Percentiles rank a stretch among this genome's conserved stretches.
These are phyloP conservation scores for Schizosaccharomyces versatilis DNA, from an alignment of 1,139 yeast species.

Conservation along the genomic window DNA sequence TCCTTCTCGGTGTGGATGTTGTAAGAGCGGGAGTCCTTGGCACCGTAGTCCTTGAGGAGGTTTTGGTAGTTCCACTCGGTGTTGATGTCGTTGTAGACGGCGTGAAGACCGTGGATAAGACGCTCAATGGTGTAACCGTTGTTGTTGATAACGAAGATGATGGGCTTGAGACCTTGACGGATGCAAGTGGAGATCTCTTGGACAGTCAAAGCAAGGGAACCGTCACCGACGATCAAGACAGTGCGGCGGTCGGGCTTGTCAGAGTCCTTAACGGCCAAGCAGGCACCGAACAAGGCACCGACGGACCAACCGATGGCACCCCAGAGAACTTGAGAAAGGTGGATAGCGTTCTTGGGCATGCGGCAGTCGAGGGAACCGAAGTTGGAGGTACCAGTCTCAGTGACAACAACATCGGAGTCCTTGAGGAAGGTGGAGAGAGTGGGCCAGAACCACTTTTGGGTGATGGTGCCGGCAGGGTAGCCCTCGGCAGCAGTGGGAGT, in stretches of 20 bases:
- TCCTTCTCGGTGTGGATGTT: slow-evolving; percentile 21
- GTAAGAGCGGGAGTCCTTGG: slow-evolving; percentile 24
- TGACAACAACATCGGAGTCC: slow-evolving; percentile 42
- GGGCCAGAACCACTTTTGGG: slow-evolving; percentile 14
- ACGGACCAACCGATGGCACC: slow-evolving; percentile 72
- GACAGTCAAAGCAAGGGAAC: slow-evolving; percentile 76
- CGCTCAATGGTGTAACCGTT: slow-evolving; percentile 76
- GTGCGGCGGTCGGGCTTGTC: slow-evolving; percentile 27
- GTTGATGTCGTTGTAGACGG: slow-evolving; percentile 58
- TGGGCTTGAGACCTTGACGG: slow-evolving; percentile 37
- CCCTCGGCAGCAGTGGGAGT: background rate
- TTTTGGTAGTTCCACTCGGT: slow-evolving; percentile 51
- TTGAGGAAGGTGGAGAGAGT: slow-evolving; percentile 21
- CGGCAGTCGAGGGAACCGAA: slow-evolving; percentile 44
- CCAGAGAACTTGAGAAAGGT: slow-evolving; percentile 46
- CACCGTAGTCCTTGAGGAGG: slow-evolving; percentile 48
- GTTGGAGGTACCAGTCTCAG: slow-evolving; percentile 61
- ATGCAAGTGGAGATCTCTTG: slow-evolving; percentile 56
- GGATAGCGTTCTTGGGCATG: slow-evolving; percentile 31
- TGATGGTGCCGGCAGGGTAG: slow-evolving; percentile 13
- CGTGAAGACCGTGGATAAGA: slow-evolving; percentile 52
- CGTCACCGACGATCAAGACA: slow-evolving; percentile 64
- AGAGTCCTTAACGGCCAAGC: slow-evolving; percentile 30
- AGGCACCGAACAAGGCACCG: slow-evolving; percentile 65
- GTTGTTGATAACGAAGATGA: slow-evolving; percentile 52